These are phyloP conservation scores for Calonectria pauciramosa DNA, from an alignment of 2,329 filamentous ascomycete species.

Conservation along the genomic window DNA sequence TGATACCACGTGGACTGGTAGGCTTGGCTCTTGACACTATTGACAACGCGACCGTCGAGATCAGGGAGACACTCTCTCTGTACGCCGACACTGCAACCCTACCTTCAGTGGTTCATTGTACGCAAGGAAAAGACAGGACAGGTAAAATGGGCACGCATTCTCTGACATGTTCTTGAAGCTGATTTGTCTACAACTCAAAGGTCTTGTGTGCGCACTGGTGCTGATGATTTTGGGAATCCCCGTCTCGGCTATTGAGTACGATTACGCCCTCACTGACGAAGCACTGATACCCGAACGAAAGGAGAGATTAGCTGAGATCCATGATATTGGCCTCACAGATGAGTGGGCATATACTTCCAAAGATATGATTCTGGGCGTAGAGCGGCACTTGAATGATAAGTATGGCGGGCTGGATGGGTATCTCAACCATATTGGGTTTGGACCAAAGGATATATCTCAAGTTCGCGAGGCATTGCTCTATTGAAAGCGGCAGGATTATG, in stretches of 20 bases:
- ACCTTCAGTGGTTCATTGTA: slow-evolving; percentile 84
- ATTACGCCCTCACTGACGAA: slow-evolving; percentile 78
- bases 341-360: slow-evolving; percentile 77
- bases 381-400: slow-evolving; percentile 67
- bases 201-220: slow-evolving; percentile 77
- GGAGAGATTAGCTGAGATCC: slow-evolving; percentile 76
- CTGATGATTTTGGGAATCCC: slow-evolving; percentile 75
- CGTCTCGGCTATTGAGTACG: slow-evolving; percentile 72
- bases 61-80: slow-evolving; percentile 57
- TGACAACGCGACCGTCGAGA: slow-evolving; percentile 74
- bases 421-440: slow-evolving; percentile 73
- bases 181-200: slow-evolving; percentile 59
- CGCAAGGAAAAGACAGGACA: slow-evolving; percentile 86
- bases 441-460: slow-evolving; percentile 54
- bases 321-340: slow-evolving; percentile 78
- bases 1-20: slow-evolving; percentile 79
- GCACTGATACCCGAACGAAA: slow-evolving; percentile 72
- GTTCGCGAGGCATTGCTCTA: slow-evolving; percentile 60
- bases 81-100: slow-evolving; percentile 57
- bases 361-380: slow-evolving; percentile 73
- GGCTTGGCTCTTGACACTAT: slow-evolving; percentile 80
- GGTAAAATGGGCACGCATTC: slow-evolving; percentile 35
- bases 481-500: slow-evolving; percentile 40
- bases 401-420: slow-evolving; percentile 79
- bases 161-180: no score